Evolutionary conservation across 2,329 filamentous ascomycete genomes (phyloP), one percentile per base, ranked within the genome.

Genomic region (Scytalidium sp.): DNA sequence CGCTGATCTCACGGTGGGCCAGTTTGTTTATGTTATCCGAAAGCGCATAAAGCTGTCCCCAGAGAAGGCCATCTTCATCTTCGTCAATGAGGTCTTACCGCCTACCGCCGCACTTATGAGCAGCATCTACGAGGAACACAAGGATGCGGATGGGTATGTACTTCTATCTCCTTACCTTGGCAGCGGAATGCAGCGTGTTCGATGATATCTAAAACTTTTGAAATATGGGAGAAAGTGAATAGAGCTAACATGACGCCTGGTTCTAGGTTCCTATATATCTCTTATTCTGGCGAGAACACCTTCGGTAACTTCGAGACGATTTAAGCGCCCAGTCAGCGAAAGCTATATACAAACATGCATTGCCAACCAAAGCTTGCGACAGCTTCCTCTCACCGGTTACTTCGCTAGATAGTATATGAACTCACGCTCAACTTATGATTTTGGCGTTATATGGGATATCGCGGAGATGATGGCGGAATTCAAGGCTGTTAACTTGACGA

Each of bases 61-160:
- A 25, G 94, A 99, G 80, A 99, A 99, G 83, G 94, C 94, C 70
- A 99, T 99, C 78, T 99, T 99, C 82, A 97, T 99, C 81, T 99
- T 97, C 75, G 94, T 99, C 67, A 93, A 97, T 70, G 94, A 97
- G 76, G 93, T 97, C 46, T 82, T 99, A 50, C 94, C 94, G 46
- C 94, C 94, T 2, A 97, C 94, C 8, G 94, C 94, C 52, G 94
- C 94, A 52, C 84, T 99, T 47, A 99, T 99, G 94, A 96, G 91
- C 79, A 95, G 89, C 72, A 97, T 99, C 75, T 99, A 99, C 72
- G 94, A 99, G 74, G 93, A 97, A 74, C 94, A 99, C 84, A 97
- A 99, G 80, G 84, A 87, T 59, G 64, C 87, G 69, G 84, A 87
- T 64, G 83, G 83, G 77, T 86, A 60, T 27, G 61, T 64, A 42